Conservation (phyloP, 2,329 filamentous ascomycete genomes). For the Westerdykella sp. region DNA sequence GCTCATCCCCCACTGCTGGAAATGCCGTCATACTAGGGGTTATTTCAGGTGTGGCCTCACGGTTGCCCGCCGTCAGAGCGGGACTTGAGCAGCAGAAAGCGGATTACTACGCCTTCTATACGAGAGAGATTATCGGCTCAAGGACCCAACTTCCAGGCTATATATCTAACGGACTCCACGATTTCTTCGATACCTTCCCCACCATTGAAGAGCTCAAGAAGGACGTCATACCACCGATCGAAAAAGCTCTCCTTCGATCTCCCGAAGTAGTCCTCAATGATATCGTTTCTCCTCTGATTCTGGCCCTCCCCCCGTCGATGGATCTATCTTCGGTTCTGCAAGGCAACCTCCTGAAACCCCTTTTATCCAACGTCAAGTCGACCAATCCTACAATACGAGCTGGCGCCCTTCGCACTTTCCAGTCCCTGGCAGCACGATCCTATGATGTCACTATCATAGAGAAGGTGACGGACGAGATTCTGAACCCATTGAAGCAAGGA, state of each 20-base stretch:
- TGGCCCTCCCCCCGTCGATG: constrained; percentile 60
- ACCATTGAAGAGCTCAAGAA: constrained; percentile 67
- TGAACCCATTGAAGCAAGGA: constrained; percentile 70
- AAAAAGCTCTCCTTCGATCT: constrained; percentile 81
- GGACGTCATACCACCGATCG: constrained; percentile 71
- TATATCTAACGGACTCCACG: constrained; percentile 63
- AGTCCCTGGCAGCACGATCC: constrained; percentile 59
- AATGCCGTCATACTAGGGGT: constrained; percentile 77
- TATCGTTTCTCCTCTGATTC: constrained; percentile 66
- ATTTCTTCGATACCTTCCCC: constrained; percentile 77
- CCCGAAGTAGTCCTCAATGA: constrained; percentile 84
- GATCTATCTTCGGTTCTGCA: constrained; percentile 73
- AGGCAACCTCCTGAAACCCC: constrained; percentile 70
- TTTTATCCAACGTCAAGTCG: constrained; percentile 87
- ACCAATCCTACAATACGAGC: constrained; percentile 72
- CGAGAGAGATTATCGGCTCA: constrained; percentile 77
- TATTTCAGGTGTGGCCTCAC: constrained; percentile 77
- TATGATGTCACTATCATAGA: constrained; percentile 54
- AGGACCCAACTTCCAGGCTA: constrained; percentile 64
- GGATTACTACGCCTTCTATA: constrained; percentile 74
- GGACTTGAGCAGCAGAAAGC: constrained; percentile 61
- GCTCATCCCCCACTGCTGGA: constrained; percentile 55
- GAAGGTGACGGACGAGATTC: constrained; percentile 69
- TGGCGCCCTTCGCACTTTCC: constrained; percentile 70
- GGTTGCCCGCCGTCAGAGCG: constrained; percentile 58